Evolutionary conservation across 768 basidiomycete species (phyloP).

Genomic region (Tylopilus balloui): DNA sequence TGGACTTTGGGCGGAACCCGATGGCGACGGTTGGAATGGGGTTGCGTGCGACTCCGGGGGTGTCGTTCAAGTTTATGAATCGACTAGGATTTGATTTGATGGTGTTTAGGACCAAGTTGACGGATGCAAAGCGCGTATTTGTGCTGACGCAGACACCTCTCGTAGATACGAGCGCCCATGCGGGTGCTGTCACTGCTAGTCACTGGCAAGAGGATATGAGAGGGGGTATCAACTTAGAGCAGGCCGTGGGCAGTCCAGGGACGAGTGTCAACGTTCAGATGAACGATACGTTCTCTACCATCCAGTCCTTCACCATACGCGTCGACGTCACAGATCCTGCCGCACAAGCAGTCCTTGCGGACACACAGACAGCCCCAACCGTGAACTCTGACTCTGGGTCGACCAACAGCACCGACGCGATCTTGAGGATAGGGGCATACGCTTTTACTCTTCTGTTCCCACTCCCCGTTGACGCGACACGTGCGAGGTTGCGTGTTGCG

Average conservation of each 20-base stretch:
- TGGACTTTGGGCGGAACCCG: constrained; percentile 11
- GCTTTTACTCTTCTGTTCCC: constrained; percentile 36
- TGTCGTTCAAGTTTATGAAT: constrained; percentile 1
- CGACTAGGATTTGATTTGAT: constrained; percentile 15
- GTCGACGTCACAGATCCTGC: constrained; percentile 18
- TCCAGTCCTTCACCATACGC: constrained; percentile 16
- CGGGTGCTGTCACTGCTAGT: background rate
- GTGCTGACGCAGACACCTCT: constrained; percentile 15
- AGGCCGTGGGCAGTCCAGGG: background rate
- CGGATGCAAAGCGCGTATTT: constrained; percentile 14
- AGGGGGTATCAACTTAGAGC: too few species aligned
- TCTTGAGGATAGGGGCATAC: constrained; percentile 15
- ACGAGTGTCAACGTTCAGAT: constrained; percentile 11
- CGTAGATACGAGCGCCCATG: background rate
- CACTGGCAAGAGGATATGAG: constrained; percentile 3
- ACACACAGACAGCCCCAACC: constrained; percentile 4
- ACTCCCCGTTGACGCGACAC: constrained; percentile 39
- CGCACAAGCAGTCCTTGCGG: constrained; percentile 13
- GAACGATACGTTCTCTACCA: background rate
- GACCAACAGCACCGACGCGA: background rate
- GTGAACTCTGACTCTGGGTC: constrained; percentile 1
- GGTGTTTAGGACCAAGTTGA: constrained; percentile 15
- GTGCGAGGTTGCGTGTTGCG: constrained; percentile 43
- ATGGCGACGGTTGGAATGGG: constrained; percentile 13
- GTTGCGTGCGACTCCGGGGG: constrained; percentile 8